Conservation (phyloP, 768 basidiomycete genomes). For the Tremella fuciformis region DNA sequence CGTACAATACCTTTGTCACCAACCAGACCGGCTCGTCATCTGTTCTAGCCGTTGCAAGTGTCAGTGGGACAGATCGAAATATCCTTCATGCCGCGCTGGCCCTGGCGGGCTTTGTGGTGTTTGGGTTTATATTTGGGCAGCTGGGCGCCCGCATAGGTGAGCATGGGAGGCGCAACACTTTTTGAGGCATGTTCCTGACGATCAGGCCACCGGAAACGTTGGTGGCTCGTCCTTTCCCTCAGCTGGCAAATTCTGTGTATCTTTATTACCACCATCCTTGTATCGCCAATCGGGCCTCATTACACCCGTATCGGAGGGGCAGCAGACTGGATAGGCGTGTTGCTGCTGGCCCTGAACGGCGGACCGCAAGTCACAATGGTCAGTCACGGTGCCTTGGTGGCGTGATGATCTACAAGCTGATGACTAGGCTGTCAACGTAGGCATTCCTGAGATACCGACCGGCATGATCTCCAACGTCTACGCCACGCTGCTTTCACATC, state of each 20-base stretch:
- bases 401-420: neutral
- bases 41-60: slow-evolving; percentile 14
- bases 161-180: neutral
- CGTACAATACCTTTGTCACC: slow-evolving; percentile 30
- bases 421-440: slow-evolving; percentile 25
- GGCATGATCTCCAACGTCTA: slow-evolving; percentile 41
- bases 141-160: slow-evolving; percentile 22
- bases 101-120: slow-evolving; percentile 18
- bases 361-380: slow-evolving; percentile 30
- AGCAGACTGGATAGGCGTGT: slow-evolving; percentile 25
- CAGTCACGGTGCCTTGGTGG: slow-evolving; percentile 5
- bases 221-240: slow-evolving; percentile 14
- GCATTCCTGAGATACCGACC: slow-evolving; percentile 27
- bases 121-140: slow-evolving; percentile 29
- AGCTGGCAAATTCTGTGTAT: slow-evolving; percentile 17
- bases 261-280: too few relatives aligned
- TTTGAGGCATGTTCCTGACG: neutral
- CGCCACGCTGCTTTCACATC: slow-evolving; percentile 33
- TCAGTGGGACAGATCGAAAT: slow-evolving; percentile 9
- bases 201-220: slow-evolving; percentile 21
- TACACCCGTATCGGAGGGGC: neutral
- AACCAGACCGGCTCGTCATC: slow-evolving; percentile 29
- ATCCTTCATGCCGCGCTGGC: slow-evolving; percentile 21
- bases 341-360: slow-evolving; percentile 25
- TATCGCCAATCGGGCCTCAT: too few relatives aligned